These are phyloP conservation scores for Elaeagnus macrophylla DNA, from an alignment of 306 rosid genomes.

Conservation along the genomic window DNA sequence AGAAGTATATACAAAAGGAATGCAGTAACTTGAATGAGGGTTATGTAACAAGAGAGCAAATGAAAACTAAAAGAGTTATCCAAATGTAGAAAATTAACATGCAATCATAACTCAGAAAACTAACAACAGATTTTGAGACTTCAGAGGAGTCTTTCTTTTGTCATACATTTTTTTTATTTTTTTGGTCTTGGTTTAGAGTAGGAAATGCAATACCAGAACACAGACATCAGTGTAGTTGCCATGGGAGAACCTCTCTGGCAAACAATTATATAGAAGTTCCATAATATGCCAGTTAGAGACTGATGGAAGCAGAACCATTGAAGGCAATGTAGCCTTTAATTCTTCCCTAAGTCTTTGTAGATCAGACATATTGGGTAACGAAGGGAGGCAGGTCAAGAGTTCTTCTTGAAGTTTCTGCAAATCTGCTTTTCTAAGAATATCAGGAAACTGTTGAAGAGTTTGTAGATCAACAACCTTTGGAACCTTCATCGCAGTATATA, in stretches of 20 bases:
- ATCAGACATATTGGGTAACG: conserved; percentile 53
- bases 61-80: too few relatives aligned
- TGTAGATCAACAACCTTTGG: conserved; percentile 75
- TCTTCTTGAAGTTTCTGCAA: conserved; percentile 66
- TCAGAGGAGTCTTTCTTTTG: neutral
- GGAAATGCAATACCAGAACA: conserved; percentile 53
- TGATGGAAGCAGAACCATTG: conserved; percentile 50
- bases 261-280: conserved; percentile 71
- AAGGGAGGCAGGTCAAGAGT: conserved; percentile 71
- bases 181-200: conserved; percentile 1
- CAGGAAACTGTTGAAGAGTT: conserved; percentile 59
- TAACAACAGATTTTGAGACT: neutral
- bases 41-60: too few relatives aligned
- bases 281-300: conserved; percentile 69
- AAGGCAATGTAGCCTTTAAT: conserved; percentile 38
- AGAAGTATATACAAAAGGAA: too few relatives aligned
- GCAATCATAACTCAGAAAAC: too few relatives aligned
- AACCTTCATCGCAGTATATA: conserved; percentile 77
- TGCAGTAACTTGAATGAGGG: too few relatives aligned
- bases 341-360: conserved; percentile 55
- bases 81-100: too few relatives aligned
- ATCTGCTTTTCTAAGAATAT: conserved; percentile 56
- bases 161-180: neutral
- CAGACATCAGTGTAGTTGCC: conserved; percentile 65
- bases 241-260: conserved; percentile 74